These are phyloP conservation scores for Cryptococcus sp. DNA, from an alignment of 1,284 basidiomycete genomes.

Conservation along the genomic window DNA sequence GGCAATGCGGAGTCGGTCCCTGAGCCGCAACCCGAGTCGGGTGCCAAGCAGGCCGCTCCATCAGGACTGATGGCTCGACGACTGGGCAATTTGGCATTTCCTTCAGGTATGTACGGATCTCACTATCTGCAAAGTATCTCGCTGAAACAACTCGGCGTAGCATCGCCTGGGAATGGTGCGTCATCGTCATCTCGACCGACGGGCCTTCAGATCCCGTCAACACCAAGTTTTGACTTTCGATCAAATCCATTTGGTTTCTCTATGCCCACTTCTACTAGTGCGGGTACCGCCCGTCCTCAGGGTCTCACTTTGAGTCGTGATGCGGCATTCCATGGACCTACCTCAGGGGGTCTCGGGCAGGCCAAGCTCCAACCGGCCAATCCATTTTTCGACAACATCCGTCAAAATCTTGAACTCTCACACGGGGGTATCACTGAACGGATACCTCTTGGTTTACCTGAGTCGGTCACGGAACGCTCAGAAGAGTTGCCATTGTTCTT, in stretches of 20 bases:
- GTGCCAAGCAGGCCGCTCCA: not conserved
- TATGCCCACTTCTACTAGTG: constrained; percentile 1
- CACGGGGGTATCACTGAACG: constrained; percentile 78
- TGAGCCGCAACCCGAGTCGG: not conserved
- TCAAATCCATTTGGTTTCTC: constrained; percentile 20
- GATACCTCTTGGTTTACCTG: constrained; percentile 72
- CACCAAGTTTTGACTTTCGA: constrained; percentile 14
- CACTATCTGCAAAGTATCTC: too few relatives aligned
- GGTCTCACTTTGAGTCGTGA: not conserved
- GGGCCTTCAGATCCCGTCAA: constrained; percentile 16
- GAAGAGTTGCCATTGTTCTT: constrained; percentile 80
- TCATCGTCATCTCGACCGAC: constrained; percentile 3
- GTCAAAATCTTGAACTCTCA: constrained; percentile 88
- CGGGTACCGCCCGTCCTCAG: constrained; percentile 7
- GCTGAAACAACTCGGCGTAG: too few relatives aligned
- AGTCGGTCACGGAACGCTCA: constrained; percentile 63
- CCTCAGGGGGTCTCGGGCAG: not conserved
- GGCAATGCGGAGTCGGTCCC: not conserved
- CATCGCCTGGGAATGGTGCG: too few relatives aligned
- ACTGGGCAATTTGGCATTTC: constrained; percentile 38
- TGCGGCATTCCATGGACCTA: not conserved
- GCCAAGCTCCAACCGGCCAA: constrained; percentile 61
- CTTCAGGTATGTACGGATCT: constrained; percentile 32
- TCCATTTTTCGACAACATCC: constrained; percentile 92
- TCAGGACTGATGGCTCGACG: constrained; percentile 25